Evolutionary conservation across 495 filamentous ascomycete genomes (phyloP).

Genomic region (Penicillium riverlandense): DNA sequence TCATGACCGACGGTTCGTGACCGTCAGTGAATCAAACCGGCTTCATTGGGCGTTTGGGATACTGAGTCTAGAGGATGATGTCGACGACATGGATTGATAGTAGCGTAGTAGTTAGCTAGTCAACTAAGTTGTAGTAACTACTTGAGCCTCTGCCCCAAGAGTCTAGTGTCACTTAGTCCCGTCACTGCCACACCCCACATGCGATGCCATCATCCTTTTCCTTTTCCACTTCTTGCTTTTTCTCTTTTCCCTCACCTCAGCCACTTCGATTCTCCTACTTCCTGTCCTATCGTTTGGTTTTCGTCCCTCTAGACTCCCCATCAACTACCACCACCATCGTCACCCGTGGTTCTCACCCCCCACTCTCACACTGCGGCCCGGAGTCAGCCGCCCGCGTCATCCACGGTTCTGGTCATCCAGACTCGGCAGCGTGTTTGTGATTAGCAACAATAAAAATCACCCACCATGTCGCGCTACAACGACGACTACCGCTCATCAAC

Average conservation of each 20-base stretch:
- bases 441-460: slow-evolving; percentile 1
- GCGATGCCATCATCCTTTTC: slow-evolving; percentile 8
- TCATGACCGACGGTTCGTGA: slow-evolving; percentile 46
- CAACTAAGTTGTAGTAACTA: too few species aligned
- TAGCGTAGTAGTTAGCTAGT: too few species aligned
- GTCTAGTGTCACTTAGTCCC: too few species aligned
- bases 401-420: slow-evolving; percentile 17
- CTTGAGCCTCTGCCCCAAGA: too few species aligned
- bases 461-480: slow-evolving; percentile 37
- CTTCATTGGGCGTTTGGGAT: slow-evolving; percentile 55
- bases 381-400: slow-evolving; percentile 27
- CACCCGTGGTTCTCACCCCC: slow-evolving; percentile 9
- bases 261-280: background rate
- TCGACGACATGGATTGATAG: slow-evolving; percentile 34
- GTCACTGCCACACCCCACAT: background rate
- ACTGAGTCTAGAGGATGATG: slow-evolving; percentile 50
- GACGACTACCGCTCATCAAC: slow-evolving; percentile 39
- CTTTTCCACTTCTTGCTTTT: slow-evolving; percentile 1
- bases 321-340: too few species aligned
- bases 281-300: too few species aligned
- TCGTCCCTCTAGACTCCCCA: too few species aligned
- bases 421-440: background rate
- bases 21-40: slow-evolving; percentile 29
- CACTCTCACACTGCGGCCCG: slow-evolving; percentile 13
- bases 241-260: background rate